Evolutionary conservation across 1,284 basidiomycete genomes (phyloP), one percentile per base, ranked within the genome.

Genomic region (Boletus albobrunnescens): DNA sequence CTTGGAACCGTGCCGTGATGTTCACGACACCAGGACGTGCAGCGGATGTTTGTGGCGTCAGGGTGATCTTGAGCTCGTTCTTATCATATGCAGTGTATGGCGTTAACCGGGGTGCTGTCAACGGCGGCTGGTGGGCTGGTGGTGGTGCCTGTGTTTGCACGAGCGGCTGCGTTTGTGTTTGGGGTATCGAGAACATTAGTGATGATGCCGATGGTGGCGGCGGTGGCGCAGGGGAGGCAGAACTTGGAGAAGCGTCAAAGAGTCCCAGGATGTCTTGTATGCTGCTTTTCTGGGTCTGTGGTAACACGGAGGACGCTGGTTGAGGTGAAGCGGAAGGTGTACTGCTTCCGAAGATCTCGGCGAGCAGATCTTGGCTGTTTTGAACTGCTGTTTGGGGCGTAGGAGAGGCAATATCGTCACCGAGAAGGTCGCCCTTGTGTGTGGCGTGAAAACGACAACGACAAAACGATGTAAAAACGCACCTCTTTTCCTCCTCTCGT

Each of bases 181-280:
- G 70, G 16, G 65, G 60, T 12, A 70, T 60, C 4, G 63, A 64
- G 49, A 71, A 71, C 6, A 64, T 59, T 3, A 67, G 66, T 36
- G 61, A 43, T 6, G 65, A 27, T 50, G 44, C 19, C 2, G 46
- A 61, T 44, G 33, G 61, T 19, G 39, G 59, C 19, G 26, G 63
- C 9, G 61, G 59, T n/a, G 64, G 61, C 9, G 60, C 61, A 19
- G 73, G 58, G 16, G 72, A 56, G 2, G 71, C 52, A 9, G 72
- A 58, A 11, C 67, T 54, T 3, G 73, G 61, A 33, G 69, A 64
- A 13, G 77, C 63, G 40, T 84, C 88, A 63, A 97, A 96, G 17
- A 99, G 78, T 28, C 87, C 85, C 53, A 98, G 84, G 58, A 99
- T 98, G 65, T 98, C 94, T 59, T 92, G 83, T 33, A 93, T 83